Base-by-base conservation (phyloP, 805 yeast species). In the Candida railenensis region DNA sequence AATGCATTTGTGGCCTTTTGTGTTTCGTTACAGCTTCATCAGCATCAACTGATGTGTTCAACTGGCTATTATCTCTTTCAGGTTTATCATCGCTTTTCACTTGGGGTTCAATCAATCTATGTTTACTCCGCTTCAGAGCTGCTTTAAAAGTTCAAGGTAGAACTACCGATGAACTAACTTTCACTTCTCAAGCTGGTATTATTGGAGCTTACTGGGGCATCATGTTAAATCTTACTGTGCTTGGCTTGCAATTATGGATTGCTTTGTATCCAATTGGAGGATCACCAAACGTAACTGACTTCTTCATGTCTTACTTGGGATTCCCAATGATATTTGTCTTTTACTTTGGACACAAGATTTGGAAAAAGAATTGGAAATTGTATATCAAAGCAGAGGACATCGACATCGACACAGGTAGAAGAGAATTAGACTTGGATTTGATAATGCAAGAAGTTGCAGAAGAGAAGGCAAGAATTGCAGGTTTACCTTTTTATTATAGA, bases 231-330 rank as follows among this genome's bases (percentile, higher is more conserved):
- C 32, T 76, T 30, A 62, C 85, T 46, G 82, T 88, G 50, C 71
- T 89, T 49, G 69, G 79, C 48, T 87, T 89, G 28, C 91, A 87
- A 67, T 87, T 89, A 73, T 88, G 91, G 89, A 74, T 84, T 48
- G 91, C 94, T 7, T 68, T 86, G 37, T 87, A 74, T 75, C 96
- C 96, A 46, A 59, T 81, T 39, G 81, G 81, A 14, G 71, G 49
- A 4, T 40, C n/a, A 34, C 66, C 75, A 32, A 62, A 50, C 48
- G 75, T 74, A 14, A 37, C 51, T 37, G 66, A 55, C 39, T 88
- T 87, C 75, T 88, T 87, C 73, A 68, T 76, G 58, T 69, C 80
- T 20, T 87, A 83, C 65, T 69, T 87, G 55, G 80, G 89, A 12
- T 73, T 76, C 48, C 87, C 88, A 19, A 77, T 87, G 40, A 71